A percentile compares a stretch with the other conserved stretches of the same genome.
phyloP scores from a whole-genome alignment of 345 rosid genomes.

The Citrus hindsii region DNA sequence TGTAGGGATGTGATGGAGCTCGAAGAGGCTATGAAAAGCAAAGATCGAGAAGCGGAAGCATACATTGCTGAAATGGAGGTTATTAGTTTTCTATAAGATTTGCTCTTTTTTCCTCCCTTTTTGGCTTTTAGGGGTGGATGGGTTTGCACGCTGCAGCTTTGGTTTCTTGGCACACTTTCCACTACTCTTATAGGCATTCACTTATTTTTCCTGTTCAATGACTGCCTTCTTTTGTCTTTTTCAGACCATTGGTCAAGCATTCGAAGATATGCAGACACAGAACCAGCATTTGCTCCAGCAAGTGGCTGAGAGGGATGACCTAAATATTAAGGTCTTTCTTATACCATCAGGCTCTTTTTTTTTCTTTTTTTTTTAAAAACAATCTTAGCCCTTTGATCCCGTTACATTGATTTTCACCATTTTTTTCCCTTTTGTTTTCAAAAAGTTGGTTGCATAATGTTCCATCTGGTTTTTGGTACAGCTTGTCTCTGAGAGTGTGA shows the following conservation, averaged over 20 bases:
- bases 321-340: constrained; percentile 78
- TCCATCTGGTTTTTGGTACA: constrained; percentile 27
- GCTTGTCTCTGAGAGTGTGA: constrained; percentile 98
- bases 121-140: not conserved
- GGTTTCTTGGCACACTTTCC: not conserved
- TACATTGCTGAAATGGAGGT: constrained; percentile 95
- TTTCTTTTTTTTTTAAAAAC: not conserved
- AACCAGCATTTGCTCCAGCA: constrained; percentile 86
- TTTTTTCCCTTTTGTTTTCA: not conserved
- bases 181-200: not conserved
- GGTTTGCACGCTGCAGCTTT: not conserved
- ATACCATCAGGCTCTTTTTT: not conserved
- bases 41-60: constrained; percentile 80
- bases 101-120: not conserved
- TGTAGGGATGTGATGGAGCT: constrained; percentile 80
- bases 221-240: constrained; percentile 12
- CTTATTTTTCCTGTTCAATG: not conserved
- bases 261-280: constrained; percentile 94
- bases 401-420: not conserved
- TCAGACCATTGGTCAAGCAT: constrained; percentile 95
- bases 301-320: constrained; percentile 85
- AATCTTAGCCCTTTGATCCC: constrained; percentile 2
- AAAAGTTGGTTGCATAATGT: constrained; percentile 5
- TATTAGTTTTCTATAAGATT: constrained; percentile 10
- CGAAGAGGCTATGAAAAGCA: constrained; percentile 73